phyloP scores from a whole-genome alignment of 1,284 basidiomycete genomes.

The Ceratorhiza oryzae-sativae region DNA sequence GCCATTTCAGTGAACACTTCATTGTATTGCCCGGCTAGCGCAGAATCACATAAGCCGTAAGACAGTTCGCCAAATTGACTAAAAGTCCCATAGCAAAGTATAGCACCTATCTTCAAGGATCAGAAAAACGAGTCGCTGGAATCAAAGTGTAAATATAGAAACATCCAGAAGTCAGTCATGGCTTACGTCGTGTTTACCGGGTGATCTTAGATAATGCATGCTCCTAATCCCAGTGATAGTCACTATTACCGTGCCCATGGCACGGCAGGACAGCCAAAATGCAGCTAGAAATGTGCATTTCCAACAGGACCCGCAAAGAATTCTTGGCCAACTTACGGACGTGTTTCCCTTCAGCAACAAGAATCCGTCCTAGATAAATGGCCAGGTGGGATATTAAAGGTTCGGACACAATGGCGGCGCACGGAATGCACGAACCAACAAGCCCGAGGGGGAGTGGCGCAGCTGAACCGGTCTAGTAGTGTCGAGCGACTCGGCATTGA shows the following conservation, averaged over 20 bases:
- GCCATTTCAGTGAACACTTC: not conserved
- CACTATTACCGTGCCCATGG: conserved; percentile 9
- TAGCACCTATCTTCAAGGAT: no score
- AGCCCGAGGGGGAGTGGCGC: not conserved
- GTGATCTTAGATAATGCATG: not conserved
- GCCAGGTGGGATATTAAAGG: not conserved
- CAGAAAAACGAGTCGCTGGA: no score
- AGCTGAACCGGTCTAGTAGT: no score
- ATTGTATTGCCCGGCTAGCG: not conserved
- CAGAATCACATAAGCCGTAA: conserved; percentile 5
- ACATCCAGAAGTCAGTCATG: conserved; percentile 1
- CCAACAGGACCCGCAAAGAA: not conserved
- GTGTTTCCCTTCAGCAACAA: not conserved
- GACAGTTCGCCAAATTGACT: conserved; percentile 14
- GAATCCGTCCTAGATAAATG: conserved; percentile 16
- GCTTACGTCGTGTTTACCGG: conserved; percentile 7
- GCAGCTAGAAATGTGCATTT: not conserved
- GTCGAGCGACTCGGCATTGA: no score
- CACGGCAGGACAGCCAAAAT: conserved; percentile 21
- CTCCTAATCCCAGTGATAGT: not conserved
- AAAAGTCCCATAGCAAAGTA: no score
- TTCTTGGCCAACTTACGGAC: not conserved
- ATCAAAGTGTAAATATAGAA: conserved; percentile 20
- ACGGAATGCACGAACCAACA: not conserved
- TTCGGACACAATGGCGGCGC: no score